Percentiles rank a stretch among this genome's conserved stretches.
phyloP scores from a whole-genome alignment of 1,284 basidiomycete species.

The Moniliophthora roreri region DNA sequence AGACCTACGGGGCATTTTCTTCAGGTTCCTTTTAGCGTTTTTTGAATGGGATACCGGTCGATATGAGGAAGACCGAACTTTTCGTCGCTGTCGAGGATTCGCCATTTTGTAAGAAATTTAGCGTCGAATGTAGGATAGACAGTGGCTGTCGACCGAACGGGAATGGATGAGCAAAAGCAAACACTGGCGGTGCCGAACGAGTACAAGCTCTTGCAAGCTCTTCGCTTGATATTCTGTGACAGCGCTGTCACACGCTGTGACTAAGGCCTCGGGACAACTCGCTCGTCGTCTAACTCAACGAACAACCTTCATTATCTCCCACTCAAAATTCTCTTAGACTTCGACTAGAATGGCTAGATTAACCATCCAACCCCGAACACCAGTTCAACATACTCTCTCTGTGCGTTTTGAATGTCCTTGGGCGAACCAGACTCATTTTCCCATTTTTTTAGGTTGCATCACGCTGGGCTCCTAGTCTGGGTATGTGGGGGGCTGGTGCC shows the following conservation, averaged over 20 bases:
- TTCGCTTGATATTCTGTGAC: neutral
- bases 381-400: constrained; percentile 17
- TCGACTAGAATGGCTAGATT: constrained; percentile 14
- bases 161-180: too few relatives aligned
- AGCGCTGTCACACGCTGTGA: neutral
- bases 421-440: constrained; percentile 29
- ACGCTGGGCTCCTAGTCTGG: constrained; percentile 59
- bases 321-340: neutral
- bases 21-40: constrained; percentile 71
- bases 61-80: constrained; percentile 72
- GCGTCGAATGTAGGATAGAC: neutral
- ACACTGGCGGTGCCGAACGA: neutral
- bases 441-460: constrained; percentile 38
- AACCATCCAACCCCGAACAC: constrained; percentile 9
- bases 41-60: constrained; percentile 69
- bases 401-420: constrained; percentile 12
- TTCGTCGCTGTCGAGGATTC: constrained; percentile 88
- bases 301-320: neutral
- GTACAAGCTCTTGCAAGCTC: neutral
- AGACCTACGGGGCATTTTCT: constrained; percentile 70
- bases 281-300: neutral
- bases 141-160: constrained; percentile 1
- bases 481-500: constrained; percentile 68
- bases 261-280: too few relatives aligned
- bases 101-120: constrained; percentile 57